These are phyloP conservation scores for Physaria fendleri DNA, from an alignment of 345 rosid genomes.

Conservation along the genomic window DNA sequence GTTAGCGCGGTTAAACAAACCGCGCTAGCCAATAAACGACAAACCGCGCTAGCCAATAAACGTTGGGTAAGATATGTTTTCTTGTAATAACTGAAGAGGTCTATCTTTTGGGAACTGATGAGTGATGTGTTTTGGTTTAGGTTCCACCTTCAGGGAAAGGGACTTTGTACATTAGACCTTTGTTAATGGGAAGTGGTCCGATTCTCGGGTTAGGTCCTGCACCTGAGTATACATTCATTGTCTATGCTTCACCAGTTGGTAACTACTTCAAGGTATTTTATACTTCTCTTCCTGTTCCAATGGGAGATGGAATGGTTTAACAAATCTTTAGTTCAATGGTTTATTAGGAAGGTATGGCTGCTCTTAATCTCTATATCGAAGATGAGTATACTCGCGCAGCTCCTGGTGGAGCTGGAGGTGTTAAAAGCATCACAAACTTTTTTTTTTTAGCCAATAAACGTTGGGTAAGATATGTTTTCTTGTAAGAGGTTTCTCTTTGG, in stretches of 20 bases:
- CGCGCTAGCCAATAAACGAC: slow-evolving; percentile 51
- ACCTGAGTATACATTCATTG: slow-evolving; percentile 45
- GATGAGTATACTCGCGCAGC: slow-evolving; percentile 59
- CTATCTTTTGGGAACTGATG: slow-evolving; percentile 7
- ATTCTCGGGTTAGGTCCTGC: slow-evolving; percentile 42
- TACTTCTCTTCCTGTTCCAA: neutral
- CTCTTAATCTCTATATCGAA: slow-evolving; percentile 31
- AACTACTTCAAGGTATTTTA: slow-evolving; percentile 32
- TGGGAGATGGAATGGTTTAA: neutral
- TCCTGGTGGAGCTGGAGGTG: slow-evolving; percentile 75
- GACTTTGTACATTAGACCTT: slow-evolving; percentile 42
- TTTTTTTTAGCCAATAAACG: slow-evolving; percentile 62
- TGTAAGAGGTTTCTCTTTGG: neutral
- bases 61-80: slow-evolving; percentile 59
- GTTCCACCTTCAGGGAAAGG: slow-evolving; percentile 53
- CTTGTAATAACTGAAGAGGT: neutral
- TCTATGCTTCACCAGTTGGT: slow-evolving; percentile 42
- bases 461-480: slow-evolving; percentile 49
- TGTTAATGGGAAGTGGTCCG: slow-evolving; percentile 49
- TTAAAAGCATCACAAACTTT: slow-evolving; percentile 52
- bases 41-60: slow-evolving; percentile 45
- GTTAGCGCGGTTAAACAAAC: slow-evolving; percentile 46
- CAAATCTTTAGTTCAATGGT: slow-evolving; percentile 7
- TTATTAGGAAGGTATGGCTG: slow-evolving; percentile 28
- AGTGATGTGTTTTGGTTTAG: slow-evolving; percentile 25